A percentile compares a stretch with the other conserved stretches of the same genome.
phyloP scores from a whole-genome alignment of 2,329 filamentous ascomycete genomes.

The Trichoderma brevicompactum region DNA sequence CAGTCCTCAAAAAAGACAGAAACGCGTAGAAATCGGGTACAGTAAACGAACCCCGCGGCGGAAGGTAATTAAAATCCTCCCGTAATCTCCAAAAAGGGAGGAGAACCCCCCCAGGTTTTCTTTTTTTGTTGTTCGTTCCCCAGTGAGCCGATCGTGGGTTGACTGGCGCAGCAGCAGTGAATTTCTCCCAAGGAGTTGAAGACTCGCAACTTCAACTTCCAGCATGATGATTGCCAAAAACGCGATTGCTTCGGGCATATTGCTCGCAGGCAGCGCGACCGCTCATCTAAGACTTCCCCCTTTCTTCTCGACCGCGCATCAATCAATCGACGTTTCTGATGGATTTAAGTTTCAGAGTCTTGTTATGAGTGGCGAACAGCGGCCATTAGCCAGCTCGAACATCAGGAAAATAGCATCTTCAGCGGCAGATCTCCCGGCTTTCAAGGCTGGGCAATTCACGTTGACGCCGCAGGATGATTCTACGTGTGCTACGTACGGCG shows the following conservation, averaged over 20 bases:
- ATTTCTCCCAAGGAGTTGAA: neutral
- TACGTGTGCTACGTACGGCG: conserved; percentile 30
- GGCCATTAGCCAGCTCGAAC: neutral
- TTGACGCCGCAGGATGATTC: conserved; percentile 28
- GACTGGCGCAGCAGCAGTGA: neutral
- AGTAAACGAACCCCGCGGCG: conserved; percentile 18
- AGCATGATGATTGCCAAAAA: neutral
- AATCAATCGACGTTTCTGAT: neutral
- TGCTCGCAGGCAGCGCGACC: conserved; percentile 9
- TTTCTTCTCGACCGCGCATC: neutral
- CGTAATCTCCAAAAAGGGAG: neutral
- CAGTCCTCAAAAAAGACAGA: neutral
- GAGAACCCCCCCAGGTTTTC: neutral
- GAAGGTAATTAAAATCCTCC: neutral
- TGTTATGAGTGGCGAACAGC: neutral
- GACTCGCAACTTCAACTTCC: neutral
- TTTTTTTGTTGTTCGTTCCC: neutral
- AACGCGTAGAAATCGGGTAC: conserved; percentile 17
- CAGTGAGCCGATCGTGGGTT: neutral
- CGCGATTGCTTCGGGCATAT: neutral
- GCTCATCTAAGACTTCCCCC: conserved; percentile 9
- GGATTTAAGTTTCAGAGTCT: neutral
- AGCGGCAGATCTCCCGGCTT: conserved; percentile 4
- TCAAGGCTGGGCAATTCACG: conserved; percentile 29
- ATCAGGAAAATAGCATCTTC: neutral